Evolutionary conservation across 192 early-diverging fungal genomes (phyloP).

Genomic region (Coemansia furcata): DNA sequence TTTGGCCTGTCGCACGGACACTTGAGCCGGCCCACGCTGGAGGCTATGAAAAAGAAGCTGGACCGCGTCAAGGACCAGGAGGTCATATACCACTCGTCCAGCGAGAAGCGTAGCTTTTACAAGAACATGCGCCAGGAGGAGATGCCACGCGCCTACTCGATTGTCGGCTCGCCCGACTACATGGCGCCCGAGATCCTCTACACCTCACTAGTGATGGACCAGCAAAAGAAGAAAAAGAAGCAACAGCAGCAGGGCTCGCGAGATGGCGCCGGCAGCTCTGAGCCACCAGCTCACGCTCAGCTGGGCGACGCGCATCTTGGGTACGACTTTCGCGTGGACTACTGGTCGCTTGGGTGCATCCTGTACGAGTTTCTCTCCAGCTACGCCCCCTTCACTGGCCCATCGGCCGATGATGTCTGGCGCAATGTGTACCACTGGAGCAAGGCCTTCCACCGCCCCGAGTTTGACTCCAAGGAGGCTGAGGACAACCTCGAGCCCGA

Average conservation of each 20-base stretch:
- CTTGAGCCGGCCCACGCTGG: conserved; percentile 53
- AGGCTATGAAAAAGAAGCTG: conserved; percentile 54
- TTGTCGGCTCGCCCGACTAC: conserved; percentile 91
- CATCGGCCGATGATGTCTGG: conserved; percentile 72
- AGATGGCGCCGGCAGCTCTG: neutral
- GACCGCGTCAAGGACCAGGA: conserved; percentile 58
- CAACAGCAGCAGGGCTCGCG: conserved; percentile 12
- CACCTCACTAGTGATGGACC: conserved; percentile 51
- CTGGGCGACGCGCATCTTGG: conserved; percentile 67
- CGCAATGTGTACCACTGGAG: conserved; percentile 84
- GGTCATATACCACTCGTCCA: conserved; percentile 45
- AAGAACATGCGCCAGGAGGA: conserved; percentile 54
- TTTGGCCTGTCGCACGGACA: conserved; percentile 89
- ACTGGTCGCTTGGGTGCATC: conserved; percentile 76
- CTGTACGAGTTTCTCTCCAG: conserved; percentile 74
- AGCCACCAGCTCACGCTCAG: conserved; percentile 31
- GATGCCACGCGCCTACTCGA: conserved; percentile 68
- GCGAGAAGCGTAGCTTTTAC: conserved; percentile 51
- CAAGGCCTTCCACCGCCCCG: conserved; percentile 72
- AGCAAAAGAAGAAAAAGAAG: conserved; percentile 36
- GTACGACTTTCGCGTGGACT: conserved; percentile 71
- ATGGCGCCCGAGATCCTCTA: conserved; percentile 88
- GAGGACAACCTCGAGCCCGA: conserved; percentile 74
- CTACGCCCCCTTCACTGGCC: conserved; percentile 72
- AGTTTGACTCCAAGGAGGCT: conserved; percentile 72